A percentile compares a stretch with the other conserved stretches of the same genome.
Conservation (phyloP, 371 early-diverging fungal genomes). For the Cokeromyces recurvatus region DNA sequence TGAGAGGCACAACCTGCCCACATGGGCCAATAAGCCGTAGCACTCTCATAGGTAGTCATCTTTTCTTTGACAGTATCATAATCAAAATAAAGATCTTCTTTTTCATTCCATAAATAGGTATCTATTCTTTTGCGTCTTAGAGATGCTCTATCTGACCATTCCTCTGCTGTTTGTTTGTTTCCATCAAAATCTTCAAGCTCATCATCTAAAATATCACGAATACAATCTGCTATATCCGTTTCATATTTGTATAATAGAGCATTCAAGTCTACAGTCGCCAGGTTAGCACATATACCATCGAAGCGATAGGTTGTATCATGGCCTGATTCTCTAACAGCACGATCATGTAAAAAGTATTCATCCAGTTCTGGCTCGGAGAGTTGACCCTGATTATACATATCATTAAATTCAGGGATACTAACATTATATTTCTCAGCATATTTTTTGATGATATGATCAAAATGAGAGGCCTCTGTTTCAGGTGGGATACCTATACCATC, state of each 20-base stretch:
- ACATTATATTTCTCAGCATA: constrained; percentile 68
- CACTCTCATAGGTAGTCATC: constrained; percentile 59
- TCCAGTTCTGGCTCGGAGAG: constrained; percentile 80
- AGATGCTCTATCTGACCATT: constrained; percentile 45
- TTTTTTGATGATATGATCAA: constrained; percentile 79
- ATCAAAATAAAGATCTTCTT: constrained; percentile 51
- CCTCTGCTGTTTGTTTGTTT: constrained; percentile 28
- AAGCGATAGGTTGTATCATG: constrained; percentile 94
- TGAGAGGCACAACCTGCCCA: constrained; percentile 64
- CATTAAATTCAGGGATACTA: constrained; percentile 60
- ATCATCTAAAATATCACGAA: constrained; percentile 57
- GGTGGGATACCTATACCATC: constrained; percentile 93
- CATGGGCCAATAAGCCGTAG: constrained; percentile 65
- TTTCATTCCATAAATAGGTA: constrained; percentile 59
- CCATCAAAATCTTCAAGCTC: constrained; percentile 41
- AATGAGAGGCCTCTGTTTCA: constrained; percentile 91
- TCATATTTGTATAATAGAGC: constrained; percentile 90
- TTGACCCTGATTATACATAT: constrained; percentile 55
- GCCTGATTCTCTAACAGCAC: constrained; percentile 93
- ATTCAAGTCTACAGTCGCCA: constrained; percentile 90
- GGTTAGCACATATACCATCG: constrained; percentile 81
- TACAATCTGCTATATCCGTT: constrained; percentile 73
- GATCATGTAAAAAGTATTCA: constrained; percentile 90
- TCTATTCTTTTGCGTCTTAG: constrained; percentile 49
- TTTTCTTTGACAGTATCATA: constrained; percentile 48